Evolutionary conservation across 2,329 filamentous ascomycete genomes (phyloP).

Genomic region (Capronia epimyces): DNA sequence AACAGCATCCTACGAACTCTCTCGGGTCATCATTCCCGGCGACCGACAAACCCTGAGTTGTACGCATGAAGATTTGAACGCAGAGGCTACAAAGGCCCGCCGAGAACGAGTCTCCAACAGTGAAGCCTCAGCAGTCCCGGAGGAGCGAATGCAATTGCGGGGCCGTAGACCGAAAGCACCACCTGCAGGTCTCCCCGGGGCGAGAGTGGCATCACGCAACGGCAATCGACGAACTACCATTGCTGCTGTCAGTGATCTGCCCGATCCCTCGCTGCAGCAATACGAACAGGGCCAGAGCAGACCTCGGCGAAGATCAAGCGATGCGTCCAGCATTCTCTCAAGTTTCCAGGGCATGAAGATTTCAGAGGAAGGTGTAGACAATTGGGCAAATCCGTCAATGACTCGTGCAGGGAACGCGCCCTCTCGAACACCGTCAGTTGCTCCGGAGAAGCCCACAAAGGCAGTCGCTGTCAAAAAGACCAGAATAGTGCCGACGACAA

Average conservation of each 20-base stretch:
- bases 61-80: conserved; percentile 70
- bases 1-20: conserved; percentile 74
- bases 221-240: conserved; percentile 56
- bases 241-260: conserved; percentile 47
- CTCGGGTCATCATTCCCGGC: conserved; percentile 71
- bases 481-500: conserved; percentile 45
- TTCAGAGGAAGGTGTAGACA: conserved; percentile 14
- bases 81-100: conserved; percentile 58
- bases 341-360: conserved; percentile 32
- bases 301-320: conserved; percentile 31
- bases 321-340: conserved; percentile 30
- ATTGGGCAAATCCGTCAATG: not conserved
- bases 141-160: conserved; percentile 64
- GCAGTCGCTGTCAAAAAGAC: conserved; percentile 56
- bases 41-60: conserved; percentile 71
- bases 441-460: conserved; percentile 29
- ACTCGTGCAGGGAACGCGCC: not conserved
- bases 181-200: conserved; percentile 43
- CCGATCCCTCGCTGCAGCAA: conserved; percentile 31
- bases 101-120: conserved; percentile 58
- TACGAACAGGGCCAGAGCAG: conserved; percentile 15
- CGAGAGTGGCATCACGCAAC: conserved; percentile 26
- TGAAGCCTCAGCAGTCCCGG: conserved; percentile 38
- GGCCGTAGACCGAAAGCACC: conserved; percentile 56
- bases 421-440: conserved; percentile 26